Percentiles rank a stretch among this genome's conserved stretches.
Conservation (phyloP, 2,329 filamentous ascomycete species). For the Penicillium corylophilum region DNA sequence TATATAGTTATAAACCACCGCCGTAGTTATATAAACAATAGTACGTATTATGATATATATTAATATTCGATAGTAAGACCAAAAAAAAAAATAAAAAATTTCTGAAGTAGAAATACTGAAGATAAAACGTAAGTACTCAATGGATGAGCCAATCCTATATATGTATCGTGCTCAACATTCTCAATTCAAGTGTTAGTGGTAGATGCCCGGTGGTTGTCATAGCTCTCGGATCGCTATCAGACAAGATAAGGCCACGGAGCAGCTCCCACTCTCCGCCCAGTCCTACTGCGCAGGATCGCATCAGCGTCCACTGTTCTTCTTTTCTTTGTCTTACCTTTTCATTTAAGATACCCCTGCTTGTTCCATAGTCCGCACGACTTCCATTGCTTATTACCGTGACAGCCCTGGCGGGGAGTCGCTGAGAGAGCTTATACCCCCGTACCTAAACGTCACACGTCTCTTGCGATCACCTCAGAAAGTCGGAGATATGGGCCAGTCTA, state of each 20-base stretch:
- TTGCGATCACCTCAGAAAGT: neutral
- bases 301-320: neutral
- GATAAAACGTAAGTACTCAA: too few species aligned
- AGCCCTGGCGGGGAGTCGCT: conserved; percentile 1
- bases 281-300: conserved; percentile 1
- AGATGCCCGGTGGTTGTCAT: neutral
- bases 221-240: conserved; percentile 5
- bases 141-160: too few species aligned
- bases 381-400: neutral
- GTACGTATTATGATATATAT: too few species aligned
- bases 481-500: conserved; percentile 27
- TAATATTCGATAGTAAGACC: too few species aligned
- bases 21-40: too few species aligned
- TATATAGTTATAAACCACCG: too few species aligned
- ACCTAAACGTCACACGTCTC: neutral
- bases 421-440: neutral
- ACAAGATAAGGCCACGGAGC: conserved; percentile 31
- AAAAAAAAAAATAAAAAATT: too few species aligned
- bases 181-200: neutral
- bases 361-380: neutral
- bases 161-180: neutral
- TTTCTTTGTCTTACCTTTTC: neutral
- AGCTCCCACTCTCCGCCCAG: conserved; percentile 19
- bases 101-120: too few species aligned
- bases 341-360: neutral